Percentiles rank a stretch among this genome's conserved stretches.
Conservation (phyloP, 2,329 filamentous ascomycete species). For the Xylariaceae sp. region DNA sequence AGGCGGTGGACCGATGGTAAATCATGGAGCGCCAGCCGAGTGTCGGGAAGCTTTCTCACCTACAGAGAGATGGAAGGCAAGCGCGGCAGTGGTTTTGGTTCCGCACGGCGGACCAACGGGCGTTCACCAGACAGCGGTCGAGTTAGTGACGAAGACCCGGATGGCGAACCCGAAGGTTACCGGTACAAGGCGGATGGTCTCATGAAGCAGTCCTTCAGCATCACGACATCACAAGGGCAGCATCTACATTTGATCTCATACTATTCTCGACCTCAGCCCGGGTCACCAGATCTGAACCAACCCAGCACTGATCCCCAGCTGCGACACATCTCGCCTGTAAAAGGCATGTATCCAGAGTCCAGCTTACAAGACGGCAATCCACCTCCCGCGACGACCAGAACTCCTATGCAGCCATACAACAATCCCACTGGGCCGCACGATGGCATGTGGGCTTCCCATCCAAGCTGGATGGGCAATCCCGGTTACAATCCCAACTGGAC, state of each 20-base stretch:
- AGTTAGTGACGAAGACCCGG: conserved; percentile 80
- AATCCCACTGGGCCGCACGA: conserved; percentile 20
- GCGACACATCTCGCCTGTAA: conserved; percentile 78
- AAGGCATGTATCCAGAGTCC: conserved; percentile 97
- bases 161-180: conserved; percentile 85
- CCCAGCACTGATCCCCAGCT: conserved; percentile 78
- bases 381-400: conserved; percentile 77
- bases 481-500: conserved; percentile 38
- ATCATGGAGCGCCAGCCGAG: conserved; percentile 96
- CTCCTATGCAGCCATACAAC: conserved; percentile 59
- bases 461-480: conserved; percentile 32
- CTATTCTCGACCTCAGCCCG: conserved; percentile 77
- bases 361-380: conserved; percentile 82
- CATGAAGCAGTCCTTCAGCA: conserved; percentile 99
- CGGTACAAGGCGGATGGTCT: conserved; percentile 93
- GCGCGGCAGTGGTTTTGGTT: conserved; percentile 73
- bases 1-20: conserved; percentile 98
- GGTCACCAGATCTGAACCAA: conserved; percentile 70
- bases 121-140: conserved; percentile 83
- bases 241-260: conserved; percentile 98
- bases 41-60: conserved; percentile 95
- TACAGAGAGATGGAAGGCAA: conserved; percentile 99
- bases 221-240: conserved; percentile 83
- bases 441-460: conserved; percentile 37
- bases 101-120: conserved; percentile 55